Percentiles rank a stretch among this genome's conserved stretches.
Evolutionary conservation across 2,329 filamentous ascomycete genomes (phyloP).

Genomic region (Clarireedia hainanense): DNA sequence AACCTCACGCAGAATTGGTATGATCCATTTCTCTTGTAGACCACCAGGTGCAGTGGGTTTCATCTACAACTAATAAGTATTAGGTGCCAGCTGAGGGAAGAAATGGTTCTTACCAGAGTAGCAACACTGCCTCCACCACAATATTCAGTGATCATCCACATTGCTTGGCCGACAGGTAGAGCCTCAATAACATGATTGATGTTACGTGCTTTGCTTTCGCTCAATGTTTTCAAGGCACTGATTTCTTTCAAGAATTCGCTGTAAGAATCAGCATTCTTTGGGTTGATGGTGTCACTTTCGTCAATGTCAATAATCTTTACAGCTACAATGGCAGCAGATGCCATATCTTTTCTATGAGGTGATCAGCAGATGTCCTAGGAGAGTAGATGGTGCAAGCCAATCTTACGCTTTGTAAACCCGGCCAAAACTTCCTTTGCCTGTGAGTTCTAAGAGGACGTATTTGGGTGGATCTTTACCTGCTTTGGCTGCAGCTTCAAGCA

Average conservation of each 20-base stretch:
- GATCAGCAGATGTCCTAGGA: neutral
- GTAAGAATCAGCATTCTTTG: slow-evolving; percentile 58
- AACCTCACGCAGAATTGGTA: slow-evolving; percentile 58
- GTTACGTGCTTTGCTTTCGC: slow-evolving; percentile 67
- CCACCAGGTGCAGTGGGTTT: slow-evolving; percentile 58
- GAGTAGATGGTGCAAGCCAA: neutral
- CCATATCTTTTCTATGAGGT: slow-evolving; percentile 25
- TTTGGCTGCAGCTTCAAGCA: slow-evolving; percentile 54
- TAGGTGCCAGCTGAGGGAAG: neutral
- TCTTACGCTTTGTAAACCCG: slow-evolving; percentile 58
- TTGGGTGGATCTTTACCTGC: slow-evolving; percentile 52
- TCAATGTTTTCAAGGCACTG: slow-evolving; percentile 61
- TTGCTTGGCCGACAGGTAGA: slow-evolving; percentile 65
- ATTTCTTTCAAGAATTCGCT: slow-evolving; percentile 64
- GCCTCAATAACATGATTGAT: slow-evolving; percentile 78
- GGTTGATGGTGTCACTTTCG: slow-evolving; percentile 61
- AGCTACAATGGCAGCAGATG: slow-evolving; percentile 49
- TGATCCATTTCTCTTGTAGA: slow-evolving; percentile 63
- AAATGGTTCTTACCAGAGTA: slow-evolving; percentile 43
- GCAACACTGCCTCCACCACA: slow-evolving; percentile 78
- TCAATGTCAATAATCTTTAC: slow-evolving; percentile 83
- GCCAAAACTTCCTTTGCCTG: slow-evolving; percentile 68
- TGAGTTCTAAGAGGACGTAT: slow-evolving; percentile 64
- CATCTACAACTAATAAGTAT: slow-evolving; percentile 36
- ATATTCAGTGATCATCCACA: slow-evolving; percentile 87